Evolutionary conservation across 2,329 filamentous ascomycete species (phyloP).

Genomic region (Zarea fungicola): DNA sequence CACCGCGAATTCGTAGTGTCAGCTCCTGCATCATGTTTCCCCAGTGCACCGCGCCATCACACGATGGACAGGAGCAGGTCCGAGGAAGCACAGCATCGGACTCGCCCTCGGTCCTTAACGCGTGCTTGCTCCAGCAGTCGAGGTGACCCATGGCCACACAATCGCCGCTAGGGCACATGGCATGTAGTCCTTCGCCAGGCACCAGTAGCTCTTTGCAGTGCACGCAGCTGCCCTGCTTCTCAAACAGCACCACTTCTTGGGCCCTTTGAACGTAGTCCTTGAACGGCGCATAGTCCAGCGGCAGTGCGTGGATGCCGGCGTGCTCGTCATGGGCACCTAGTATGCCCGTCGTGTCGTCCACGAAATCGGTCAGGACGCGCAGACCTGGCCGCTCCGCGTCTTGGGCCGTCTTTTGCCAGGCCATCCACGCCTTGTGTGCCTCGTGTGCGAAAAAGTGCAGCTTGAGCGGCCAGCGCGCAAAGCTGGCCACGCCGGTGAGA

Average conservation of each 20-base stretch:
- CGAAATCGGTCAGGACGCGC: conserved; percentile 53
- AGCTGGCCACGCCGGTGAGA: conserved; percentile 72
- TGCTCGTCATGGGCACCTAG: conserved; percentile 10
- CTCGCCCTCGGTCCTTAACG: conserved; percentile 35
- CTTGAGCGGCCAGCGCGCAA: conserved; percentile 74
- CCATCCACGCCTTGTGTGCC: conserved; percentile 63
- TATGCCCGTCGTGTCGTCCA: conserved; percentile 7
- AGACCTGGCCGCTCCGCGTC: conserved; percentile 44
- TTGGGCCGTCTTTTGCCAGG: conserved; percentile 46
- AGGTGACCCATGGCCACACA: conserved; percentile 57
- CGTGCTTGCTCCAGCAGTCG: conserved; percentile 52
- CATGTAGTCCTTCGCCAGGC: conserved; percentile 47
- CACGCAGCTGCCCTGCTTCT: conserved; percentile 50
- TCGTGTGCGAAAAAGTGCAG: conserved; percentile 73
- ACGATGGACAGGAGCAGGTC: conserved; percentile 66
- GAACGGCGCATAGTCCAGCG: conserved; percentile 50
- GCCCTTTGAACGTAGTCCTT: conserved; percentile 52
- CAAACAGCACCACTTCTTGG: conserved; percentile 48
- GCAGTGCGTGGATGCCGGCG: conserved; percentile 47
- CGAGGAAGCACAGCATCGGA: conserved; percentile 56
- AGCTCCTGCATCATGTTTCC: conserved; percentile 75
- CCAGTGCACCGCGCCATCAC: conserved; percentile 62
- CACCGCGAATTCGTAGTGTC: conserved; percentile 65
- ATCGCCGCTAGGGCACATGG: conserved; percentile 47
- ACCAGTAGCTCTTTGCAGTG: conserved; percentile 44